Base-by-base conservation (phyloP, 352 stramenopile species). In the Phytopythium litorale region DNA sequence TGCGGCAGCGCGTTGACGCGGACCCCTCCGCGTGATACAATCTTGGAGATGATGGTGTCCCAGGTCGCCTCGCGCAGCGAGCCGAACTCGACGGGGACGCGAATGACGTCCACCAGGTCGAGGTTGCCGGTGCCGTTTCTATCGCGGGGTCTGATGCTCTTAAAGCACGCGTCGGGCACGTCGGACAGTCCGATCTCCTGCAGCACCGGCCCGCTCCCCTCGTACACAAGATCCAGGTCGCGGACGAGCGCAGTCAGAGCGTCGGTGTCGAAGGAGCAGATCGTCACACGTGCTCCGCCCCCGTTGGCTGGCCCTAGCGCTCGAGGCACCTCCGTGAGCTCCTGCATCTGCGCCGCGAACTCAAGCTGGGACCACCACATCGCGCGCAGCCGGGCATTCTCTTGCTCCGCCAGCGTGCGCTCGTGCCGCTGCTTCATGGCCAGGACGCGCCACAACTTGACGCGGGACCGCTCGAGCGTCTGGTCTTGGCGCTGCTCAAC, bases 321-420 rank as follows among this genome's bases (percentile, higher is more conserved):
- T 12, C 53, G 53, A 59, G 53, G 53, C 18, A 59, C 37, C n/a
- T n/a, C 35, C n/a, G 35, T 23, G 32, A 59, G 35, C 13, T 13
- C n/a, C 12, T 59, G 53, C 32, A 50, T 25, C 21, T 59, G 53
- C 37, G 35, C 35, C 12, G 37, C 53, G 25, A 59, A 49, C 33
- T 35, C 7, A 2, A 49, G 21, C 35, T 59, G 53, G n/a, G 15
- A 32, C 21, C 12, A 8, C 35, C 33, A 46, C 3, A 49, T 3
- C 35, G 53, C 53, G 30, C 38, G 35, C 0, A 59, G 23, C 37
- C 9, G 37, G 9, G n/a, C 33, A n/a, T 59, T 59, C 25, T 59
- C 53, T 13, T n/a, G n/a, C 53, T 59, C 53, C 7, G 53, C 12
- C n/a, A 15, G 11, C 21, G 25, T 19, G 9, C 53, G 33, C 23